Base-by-base conservation (phyloP, 345 rosid genomes). In the Orychophragmus violaceus region DNA sequence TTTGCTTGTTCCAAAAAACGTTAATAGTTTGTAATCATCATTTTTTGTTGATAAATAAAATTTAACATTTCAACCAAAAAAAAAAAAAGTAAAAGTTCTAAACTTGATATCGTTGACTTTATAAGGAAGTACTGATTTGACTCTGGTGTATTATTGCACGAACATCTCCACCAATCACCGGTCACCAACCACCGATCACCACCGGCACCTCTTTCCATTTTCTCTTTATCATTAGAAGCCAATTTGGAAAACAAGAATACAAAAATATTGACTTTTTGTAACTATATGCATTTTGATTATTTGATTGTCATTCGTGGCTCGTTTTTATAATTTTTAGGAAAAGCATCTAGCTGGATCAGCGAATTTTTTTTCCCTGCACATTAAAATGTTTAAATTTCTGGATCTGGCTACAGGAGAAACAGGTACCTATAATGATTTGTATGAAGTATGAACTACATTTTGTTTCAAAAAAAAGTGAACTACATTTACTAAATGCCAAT, bases 181-280 rank as follows among this genome's bases (percentile, higher is more conserved):
- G 13, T 5, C 39, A 53, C 51, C 51, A 66, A n/a, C n/a, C n/a
- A n/a, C 70, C 70, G 12, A 36, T 5, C 39, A 53, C 51, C 51
- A 66, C 42, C 61, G 41, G 14, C 70, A 53, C 62, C 19, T 57
- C 49, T 68, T 57, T 68, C 57, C 72, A 68, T 22, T 56, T 30
- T 22, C 10, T n/a, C 17, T 55, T n/a, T 22, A 18, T 54, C 41
- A 18, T 9, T 16, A 28, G 30, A 27, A 11, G 25, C 12, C 49
- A 50, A 10, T 16, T 48, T 10, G 24, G 9, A 29, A 25, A 24
- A 23, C 5, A 50, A 49, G 23, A 12, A 27, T 18, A 28, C 23
- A 41, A 60, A 19, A 5, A 6, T 23, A 13, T 23, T 22, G 8
- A 11, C 11, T 48, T 3, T 22, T 48, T 59, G 16, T n/a, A 16